phyloP scores from a whole-genome alignment of 768 basidiomycete genomes.

The Mycena rosella region DNA sequence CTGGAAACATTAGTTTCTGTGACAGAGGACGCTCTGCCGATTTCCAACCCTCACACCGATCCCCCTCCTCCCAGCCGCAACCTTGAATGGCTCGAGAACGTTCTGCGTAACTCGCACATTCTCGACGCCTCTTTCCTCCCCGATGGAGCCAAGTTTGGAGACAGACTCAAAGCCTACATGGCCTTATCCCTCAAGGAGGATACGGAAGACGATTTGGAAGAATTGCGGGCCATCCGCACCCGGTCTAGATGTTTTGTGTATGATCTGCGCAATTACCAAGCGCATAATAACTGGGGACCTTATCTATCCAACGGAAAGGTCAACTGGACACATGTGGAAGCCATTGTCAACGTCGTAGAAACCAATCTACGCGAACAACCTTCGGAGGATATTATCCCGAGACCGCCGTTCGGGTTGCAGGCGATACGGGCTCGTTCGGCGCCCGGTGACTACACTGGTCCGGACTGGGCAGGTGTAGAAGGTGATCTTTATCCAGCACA shows the following conservation, averaged over 20 bases:
- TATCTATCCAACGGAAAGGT: slow-evolving; percentile 57
- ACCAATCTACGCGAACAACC: slow-evolving; percentile 65
- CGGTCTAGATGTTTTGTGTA: slow-evolving; percentile 67
- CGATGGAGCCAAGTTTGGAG: slow-evolving; percentile 49
- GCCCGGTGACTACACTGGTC: slow-evolving; percentile 51
- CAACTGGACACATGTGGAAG: slow-evolving; percentile 76
- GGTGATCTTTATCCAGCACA: slow-evolving; percentile 47
- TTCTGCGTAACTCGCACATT: slow-evolving; percentile 55
- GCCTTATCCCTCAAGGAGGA: slow-evolving; percentile 57
- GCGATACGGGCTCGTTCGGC: slow-evolving; percentile 69
- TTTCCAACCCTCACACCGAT: slow-evolving; percentile 36
- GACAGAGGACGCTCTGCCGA: slow-evolving; percentile 52
- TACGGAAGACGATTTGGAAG: slow-evolving; percentile 45
- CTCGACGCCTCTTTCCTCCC: slow-evolving; percentile 42
- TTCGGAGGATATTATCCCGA: slow-evolving; percentile 47
- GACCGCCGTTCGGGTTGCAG: slow-evolving; percentile 65
- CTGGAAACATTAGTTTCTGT: slow-evolving; percentile 58
- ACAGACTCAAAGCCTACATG: slow-evolving; percentile 63
- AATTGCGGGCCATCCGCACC: slow-evolving; percentile 57
- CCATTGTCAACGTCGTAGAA: slow-evolving; percentile 66
- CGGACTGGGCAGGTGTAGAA: slow-evolving; percentile 83
- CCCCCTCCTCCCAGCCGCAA: slow-evolving; percentile 53
- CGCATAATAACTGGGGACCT: slow-evolving; percentile 70
- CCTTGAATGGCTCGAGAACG: slow-evolving; percentile 59
- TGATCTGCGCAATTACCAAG: slow-evolving; percentile 70